Base-by-base conservation (phyloP, 2,329 filamentous ascomycete genomes). In the Aaosphaeria arxii region DNA sequence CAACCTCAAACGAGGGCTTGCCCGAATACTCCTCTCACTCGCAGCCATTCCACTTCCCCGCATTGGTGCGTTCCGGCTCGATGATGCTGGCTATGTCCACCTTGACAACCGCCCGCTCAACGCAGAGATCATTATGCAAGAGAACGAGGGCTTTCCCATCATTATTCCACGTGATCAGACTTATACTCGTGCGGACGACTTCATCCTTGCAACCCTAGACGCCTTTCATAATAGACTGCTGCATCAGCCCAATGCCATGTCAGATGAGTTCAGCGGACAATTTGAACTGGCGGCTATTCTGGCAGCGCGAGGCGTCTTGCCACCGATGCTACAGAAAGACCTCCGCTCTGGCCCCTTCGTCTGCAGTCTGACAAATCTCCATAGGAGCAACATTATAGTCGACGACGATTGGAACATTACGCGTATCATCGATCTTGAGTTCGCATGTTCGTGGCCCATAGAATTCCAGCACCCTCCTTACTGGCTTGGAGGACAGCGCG, bases 381-480 rank as follows among this genome's bases (percentile, higher is more conserved):
- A 71, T 51, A 47, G 42, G 24, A 63, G 66, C 35, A 72, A 72
- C 42, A 63, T 73, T 30, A 59, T 72, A 30, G 64, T 71, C 7
- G 65, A 72, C 46, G 44, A 67, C 28, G 43, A 70, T 29, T 70
- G 66, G 66, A 69, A 72, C 42, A 54, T 72, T 30, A 66, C 55
- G 7, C 55, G 54, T 40, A 33, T 71, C 1, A 62, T 72, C 11
- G 67, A 72, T 48, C 57, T 66, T 17, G 67, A 71, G 53, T 72
- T 63, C 66, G 53, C 69, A 17, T 71, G 59, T 50, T 52, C 66
- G 24, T 55, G 61, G 40, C 64, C 65, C 42, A 45, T 50, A 7
- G 66, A 66, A 47, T 61, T 52, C 54, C 55, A 66, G 40, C n/a
- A 42, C 2, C 53, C 62, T 30, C 63, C 62, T 3, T 66, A 64